These are phyloP conservation scores for Aspergillus glaucus DNA, from an alignment of 2,329 filamentous ascomycete genomes.

Conservation along the genomic window DNA sequence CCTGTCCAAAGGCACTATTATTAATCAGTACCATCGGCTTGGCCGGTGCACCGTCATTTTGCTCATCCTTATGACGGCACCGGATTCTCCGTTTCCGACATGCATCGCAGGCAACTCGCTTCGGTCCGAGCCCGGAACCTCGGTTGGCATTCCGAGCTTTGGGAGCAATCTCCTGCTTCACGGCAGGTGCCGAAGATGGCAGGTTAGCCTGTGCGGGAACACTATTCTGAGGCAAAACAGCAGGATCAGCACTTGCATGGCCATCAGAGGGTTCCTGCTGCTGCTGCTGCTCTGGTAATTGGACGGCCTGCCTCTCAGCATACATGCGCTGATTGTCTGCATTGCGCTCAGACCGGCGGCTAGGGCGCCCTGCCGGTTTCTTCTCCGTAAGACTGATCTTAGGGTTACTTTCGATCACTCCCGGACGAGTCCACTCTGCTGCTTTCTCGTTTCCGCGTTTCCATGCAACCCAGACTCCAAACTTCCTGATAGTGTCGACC, in stretches of 20 bases:
- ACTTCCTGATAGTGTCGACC: conserved; percentile 52
- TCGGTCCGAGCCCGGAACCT: conserved; percentile 54
- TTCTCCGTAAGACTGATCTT: conserved; percentile 46
- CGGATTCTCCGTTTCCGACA: conserved; percentile 57
- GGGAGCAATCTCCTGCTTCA: conserved; percentile 22
- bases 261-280: conserved; percentile 11
- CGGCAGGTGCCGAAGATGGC: conserved; percentile 10
- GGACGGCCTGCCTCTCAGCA: conserved; percentile 33
- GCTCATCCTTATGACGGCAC: conserved; percentile 58
- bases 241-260: conserved; percentile 6
- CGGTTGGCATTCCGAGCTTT: conserved; percentile 46
- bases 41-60: conserved; percentile 21
- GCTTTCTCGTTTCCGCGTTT: conserved; percentile 59
- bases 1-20: conserved; percentile 22
- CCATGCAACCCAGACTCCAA: conserved; percentile 62
- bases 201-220: conserved; percentile 16
- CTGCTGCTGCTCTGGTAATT: conserved; percentile 22
- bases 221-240: conserved; percentile 19
- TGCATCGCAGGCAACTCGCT: conserved; percentile 55
- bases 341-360: conserved; percentile 52
- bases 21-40: conserved; percentile 19
- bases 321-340: conserved; percentile 37
- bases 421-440: conserved; percentile 56
- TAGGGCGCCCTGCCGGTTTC: conserved; percentile 50
- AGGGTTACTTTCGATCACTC: conserved; percentile 46